phyloP scores from a whole-genome alignment of 176 grass and related monocot genomes.

The Melocanna baccifera region DNA sequence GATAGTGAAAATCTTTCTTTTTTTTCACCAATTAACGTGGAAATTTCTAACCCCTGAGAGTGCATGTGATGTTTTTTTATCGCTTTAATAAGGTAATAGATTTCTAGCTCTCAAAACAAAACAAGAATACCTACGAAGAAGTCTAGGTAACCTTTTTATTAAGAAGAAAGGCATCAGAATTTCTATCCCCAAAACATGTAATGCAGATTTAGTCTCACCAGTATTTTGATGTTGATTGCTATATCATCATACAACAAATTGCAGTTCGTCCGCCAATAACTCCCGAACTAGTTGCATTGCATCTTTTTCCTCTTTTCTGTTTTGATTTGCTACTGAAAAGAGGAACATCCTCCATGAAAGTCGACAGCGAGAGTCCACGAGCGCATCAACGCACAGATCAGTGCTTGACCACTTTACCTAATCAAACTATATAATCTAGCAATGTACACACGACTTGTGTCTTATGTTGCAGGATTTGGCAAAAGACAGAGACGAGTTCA shows the following conservation, averaged over 20 bases:
- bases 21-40: too few species aligned
- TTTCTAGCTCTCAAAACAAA: too few species aligned
- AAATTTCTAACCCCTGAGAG: too few species aligned
- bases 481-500: background rate
- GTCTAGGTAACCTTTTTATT: too few species aligned
- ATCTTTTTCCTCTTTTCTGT: background rate
- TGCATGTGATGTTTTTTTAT: too few species aligned
- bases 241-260: background rate
- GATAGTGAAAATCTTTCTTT: too few species aligned
- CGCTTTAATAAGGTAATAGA: too few species aligned
- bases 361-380: background rate
- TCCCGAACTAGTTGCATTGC: background rate
- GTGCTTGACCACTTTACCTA: conserved; percentile 17
- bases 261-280: background rate
- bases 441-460: background rate
- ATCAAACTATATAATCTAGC: background rate
- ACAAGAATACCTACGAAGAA: too few species aligned
- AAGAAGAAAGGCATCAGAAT: too few species aligned
- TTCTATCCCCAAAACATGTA: too few species aligned
- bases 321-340: conserved; percentile 27
- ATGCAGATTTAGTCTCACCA: background rate
- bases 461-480: background rate
- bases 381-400: background rate
- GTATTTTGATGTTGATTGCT: background rate
- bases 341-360: background rate